Conservation (phyloP, 352 stramenopile species). For the Globisporangium echinulatum region DNA sequence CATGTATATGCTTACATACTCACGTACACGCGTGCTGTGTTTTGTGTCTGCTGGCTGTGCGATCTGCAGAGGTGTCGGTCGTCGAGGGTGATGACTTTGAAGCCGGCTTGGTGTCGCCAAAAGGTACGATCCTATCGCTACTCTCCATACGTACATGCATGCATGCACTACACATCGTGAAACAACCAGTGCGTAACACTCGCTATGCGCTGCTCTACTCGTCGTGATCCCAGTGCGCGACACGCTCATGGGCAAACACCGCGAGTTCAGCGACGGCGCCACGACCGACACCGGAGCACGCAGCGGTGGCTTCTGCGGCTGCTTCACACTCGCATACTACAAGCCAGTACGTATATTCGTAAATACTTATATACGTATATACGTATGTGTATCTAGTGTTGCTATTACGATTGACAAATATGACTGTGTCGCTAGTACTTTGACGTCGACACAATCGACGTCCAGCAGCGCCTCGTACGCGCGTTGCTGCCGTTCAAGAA, state of each 20-base stretch:
- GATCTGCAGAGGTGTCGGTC: conserved; percentile 61
- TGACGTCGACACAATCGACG: conserved; percentile 77
- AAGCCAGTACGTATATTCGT: conserved; percentile 47
- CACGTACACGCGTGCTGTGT: background rate
- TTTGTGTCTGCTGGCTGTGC: background rate
- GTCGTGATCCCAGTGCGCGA: conserved; percentile 27
- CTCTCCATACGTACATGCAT: background rate
- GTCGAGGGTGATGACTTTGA: conserved; percentile 66
- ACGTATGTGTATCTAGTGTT: background rate
- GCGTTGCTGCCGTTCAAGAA: conserved; percentile 83
- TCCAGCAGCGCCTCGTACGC: conserved; percentile 67
- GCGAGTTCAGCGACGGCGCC: conserved; percentile 23
- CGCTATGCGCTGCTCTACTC: background rate
- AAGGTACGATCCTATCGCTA: conserved; percentile 23
- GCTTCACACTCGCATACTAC: conserved; percentile 78
- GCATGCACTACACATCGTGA: background rate
- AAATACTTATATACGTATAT: background rate
- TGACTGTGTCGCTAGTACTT: conserved; percentile 49
- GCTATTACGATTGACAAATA: background rate
- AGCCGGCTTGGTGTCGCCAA: conserved; percentile 67
- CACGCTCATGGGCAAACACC: conserved; percentile 52
- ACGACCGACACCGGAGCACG: conserved; percentile 19
- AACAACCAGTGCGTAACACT: background rate
- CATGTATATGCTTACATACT: background rate
- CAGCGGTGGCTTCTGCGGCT: conserved; percentile 58